These are phyloP conservation scores for Rhynchosporium secalis DNA, from an alignment of 2,329 filamentous ascomycete species.

Conservation along the genomic window DNA sequence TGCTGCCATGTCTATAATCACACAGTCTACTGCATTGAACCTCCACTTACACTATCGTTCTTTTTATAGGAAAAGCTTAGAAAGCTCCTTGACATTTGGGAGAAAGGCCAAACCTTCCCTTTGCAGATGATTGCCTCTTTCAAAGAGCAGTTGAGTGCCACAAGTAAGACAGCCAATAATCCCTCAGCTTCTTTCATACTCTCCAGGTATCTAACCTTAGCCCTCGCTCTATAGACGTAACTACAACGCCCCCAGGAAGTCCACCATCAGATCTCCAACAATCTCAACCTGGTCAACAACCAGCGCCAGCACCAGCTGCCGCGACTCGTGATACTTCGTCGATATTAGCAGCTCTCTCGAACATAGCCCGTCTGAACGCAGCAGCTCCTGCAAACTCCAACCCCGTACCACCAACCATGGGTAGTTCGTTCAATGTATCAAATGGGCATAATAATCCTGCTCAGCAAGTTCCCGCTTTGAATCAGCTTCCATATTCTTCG, in stretches of 20 bases:
- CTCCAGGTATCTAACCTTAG: constrained; percentile 42
- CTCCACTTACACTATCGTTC: constrained; percentile 50
- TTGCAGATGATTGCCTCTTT: constrained; percentile 74
- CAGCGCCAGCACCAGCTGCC: constrained; percentile 39
- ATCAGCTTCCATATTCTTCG: constrained; percentile 41
- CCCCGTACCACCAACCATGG: constrained; percentile 37
- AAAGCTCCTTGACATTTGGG: constrained; percentile 97
- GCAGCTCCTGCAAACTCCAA: constrained; percentile 40
- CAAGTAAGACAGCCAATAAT: constrained; percentile 59
- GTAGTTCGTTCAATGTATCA: constrained; percentile 47
- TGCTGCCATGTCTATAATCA: constrained; percentile 23
- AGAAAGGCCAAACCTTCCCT: constrained; percentile 91
- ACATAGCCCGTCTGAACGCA: constrained; percentile 73
- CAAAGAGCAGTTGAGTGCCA: constrained; percentile 73
- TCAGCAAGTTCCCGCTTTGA: constrained; percentile 36
- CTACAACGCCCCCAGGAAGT: constrained; percentile 70
- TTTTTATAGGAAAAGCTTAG: constrained; percentile 85
- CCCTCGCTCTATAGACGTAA: constrained; percentile 53
- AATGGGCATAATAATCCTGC: constrained; percentile 46
- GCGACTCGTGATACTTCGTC: constrained; percentile 57
- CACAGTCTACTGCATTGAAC: constrained; percentile 27
- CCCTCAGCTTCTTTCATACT: constrained; percentile 28
- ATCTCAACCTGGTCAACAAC: constrained; percentile 40
- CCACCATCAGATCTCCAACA: constrained; percentile 43
- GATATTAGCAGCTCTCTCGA: constrained; percentile 77